Percentiles rank a stretch among this genome's conserved stretches.
These are phyloP conservation scores for Luzula sylvatica DNA, from an alignment of 176 grass and related monocot species.

Conservation along the genomic window DNA sequence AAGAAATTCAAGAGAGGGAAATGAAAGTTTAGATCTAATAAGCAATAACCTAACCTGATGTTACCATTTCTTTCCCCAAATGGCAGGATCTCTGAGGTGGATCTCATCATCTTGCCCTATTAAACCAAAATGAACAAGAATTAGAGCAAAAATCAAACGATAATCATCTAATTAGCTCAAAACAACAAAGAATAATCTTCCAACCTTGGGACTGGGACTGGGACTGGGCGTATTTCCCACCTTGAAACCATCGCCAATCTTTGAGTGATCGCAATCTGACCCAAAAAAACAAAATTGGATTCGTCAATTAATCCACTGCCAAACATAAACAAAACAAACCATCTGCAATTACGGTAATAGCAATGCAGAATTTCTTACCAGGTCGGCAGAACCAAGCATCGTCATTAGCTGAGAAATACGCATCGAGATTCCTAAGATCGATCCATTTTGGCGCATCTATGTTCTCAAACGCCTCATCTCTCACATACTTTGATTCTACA, in stretches of 20 bases:
- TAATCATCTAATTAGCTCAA: background rate
- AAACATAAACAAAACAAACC: background rate
- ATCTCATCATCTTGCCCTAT: conserved; percentile 67
- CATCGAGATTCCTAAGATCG: conserved; percentile 46
- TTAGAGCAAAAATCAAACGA: background rate
- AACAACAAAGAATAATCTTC: background rate
- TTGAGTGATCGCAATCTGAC: conserved; percentile 84
- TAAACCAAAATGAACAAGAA: background rate
- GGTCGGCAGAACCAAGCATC: conserved; percentile 86
- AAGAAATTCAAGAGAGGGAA: background rate
- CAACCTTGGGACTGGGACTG: conserved; percentile 59
- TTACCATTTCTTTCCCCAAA: conserved; percentile 43
- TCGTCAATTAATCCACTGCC: background rate
- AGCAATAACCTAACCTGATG: conserved; percentile 33
- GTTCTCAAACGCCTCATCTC: conserved; percentile 80
- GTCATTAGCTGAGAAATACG: conserved; percentile 42
- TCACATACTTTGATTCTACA: conserved; percentile 62
- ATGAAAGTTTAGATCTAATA: background rate
- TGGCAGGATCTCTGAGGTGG: conserved; percentile 59
- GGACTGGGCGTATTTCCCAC: no score
- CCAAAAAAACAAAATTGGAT: background rate
- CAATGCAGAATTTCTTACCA: no score
- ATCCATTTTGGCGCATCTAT: conserved; percentile 80
- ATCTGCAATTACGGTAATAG: no score
- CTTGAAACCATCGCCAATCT: conserved; percentile 62